phyloP scores from a whole-genome alignment of 306 rosid species.

The Cucumis hystrix region DNA sequence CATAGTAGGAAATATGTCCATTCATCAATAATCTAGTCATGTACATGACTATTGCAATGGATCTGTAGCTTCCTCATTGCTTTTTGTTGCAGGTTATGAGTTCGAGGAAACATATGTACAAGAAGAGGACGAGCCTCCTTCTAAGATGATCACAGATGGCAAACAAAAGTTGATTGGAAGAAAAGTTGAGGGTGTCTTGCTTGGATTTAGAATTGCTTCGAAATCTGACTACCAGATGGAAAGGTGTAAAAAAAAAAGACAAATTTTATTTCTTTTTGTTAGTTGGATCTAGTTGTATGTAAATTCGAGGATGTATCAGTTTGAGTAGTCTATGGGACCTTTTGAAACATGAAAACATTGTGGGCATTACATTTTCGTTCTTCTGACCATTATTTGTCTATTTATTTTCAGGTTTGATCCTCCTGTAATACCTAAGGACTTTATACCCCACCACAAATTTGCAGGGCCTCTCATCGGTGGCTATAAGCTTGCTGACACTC shows the following conservation, averaged over 20 bases:
- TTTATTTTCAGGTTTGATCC: conserved; percentile 61
- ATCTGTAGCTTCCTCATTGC: neutral
- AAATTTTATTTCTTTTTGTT: neutral
- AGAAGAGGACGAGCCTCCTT: conserved; percentile 74
- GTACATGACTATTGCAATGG: neutral
- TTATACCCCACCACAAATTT: conserved; percentile 66
- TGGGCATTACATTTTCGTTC: neutral
- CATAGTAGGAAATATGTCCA: neutral
- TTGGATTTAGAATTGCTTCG: conserved; percentile 68
- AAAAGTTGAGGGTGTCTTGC: conserved; percentile 44
- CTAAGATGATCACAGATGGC: conserved; percentile 33
- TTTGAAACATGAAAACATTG: neutral
- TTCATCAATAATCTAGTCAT: neutral
- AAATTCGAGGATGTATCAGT: neutral
- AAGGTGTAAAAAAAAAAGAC: conserved; percentile 32
- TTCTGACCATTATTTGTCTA: conserved; percentile 13
- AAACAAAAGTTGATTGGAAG: conserved; percentile 33
- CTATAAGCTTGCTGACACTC: conserved; percentile 40
- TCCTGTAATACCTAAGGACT: conserved; percentile 72
- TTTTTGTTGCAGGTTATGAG: conserved; percentile 41
- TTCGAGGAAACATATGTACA: conserved; percentile 61
- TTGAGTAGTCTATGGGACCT: neutral
- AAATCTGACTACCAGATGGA: conserved; percentile 65
- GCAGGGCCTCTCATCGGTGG: conserved; percentile 54
- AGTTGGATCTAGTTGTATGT: neutral